These are phyloP conservation scores for Sporormia fimetaria DNA, from an alignment of 495 filamentous ascomycete species.

Conservation along the genomic window DNA sequence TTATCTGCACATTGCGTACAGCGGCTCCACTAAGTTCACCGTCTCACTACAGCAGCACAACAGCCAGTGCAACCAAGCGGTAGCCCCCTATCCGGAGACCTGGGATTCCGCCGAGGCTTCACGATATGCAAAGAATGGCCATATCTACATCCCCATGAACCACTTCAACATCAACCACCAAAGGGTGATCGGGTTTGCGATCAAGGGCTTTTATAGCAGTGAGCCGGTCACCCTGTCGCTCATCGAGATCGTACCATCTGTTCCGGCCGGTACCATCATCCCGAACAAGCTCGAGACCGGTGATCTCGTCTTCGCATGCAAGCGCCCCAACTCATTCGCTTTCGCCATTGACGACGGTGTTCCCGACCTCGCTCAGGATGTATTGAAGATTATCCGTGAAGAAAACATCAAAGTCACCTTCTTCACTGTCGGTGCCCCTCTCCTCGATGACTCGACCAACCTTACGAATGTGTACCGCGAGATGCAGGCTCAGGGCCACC, in stretches of 20 bases:
- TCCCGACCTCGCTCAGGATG: conserved; percentile 48
- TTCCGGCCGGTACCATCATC: conserved; percentile 42
- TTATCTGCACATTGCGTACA: conserved; percentile 63
- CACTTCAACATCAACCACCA: conserved; percentile 58
- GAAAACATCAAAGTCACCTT: conserved; percentile 61
- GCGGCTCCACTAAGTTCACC: conserved; percentile 54
- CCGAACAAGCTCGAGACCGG: conserved; percentile 54
- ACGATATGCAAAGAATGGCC: conserved; percentile 46
- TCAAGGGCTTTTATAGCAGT: conserved; percentile 55
- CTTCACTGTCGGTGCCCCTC: conserved; percentile 61
- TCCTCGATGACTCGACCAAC: conserved; percentile 40
- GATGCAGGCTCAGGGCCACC: conserved; percentile 44
- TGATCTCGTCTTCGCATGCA: conserved; percentile 52
- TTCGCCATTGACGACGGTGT: conserved; percentile 74
- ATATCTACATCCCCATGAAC: conserved; percentile 64
- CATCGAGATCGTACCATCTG: conserved; percentile 51
- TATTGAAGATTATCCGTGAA: conserved; percentile 53
- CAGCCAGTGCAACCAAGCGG: conserved; percentile 43
- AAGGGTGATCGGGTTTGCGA: conserved; percentile 50
- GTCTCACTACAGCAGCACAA: conserved; percentile 67
- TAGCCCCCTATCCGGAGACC: conserved; percentile 59
- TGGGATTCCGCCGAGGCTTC: conserved; percentile 63
- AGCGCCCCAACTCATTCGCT: conserved; percentile 60
- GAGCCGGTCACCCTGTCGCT: conserved; percentile 44
- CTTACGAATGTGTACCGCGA: conserved; percentile 27